phyloP scores from a whole-genome alignment of 2,329 filamentous ascomycete species.

The Colletotrichum melonis region DNA sequence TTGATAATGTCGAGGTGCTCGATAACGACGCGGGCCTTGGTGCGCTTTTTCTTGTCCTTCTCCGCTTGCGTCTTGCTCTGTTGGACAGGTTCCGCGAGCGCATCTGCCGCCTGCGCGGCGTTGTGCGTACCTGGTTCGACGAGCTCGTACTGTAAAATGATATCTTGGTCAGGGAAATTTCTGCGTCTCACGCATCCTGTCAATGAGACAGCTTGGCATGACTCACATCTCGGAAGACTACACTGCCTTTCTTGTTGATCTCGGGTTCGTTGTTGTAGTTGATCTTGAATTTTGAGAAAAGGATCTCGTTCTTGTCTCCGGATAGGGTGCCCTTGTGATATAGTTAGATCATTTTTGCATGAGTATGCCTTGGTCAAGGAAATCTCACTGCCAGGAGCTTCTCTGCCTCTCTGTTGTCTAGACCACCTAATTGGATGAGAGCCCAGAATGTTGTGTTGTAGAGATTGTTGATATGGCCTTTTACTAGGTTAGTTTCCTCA shows the following conservation, averaged over 20 bases:
- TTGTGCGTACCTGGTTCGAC: constrained; percentile 68
- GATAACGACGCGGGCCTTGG: constrained; percentile 83
- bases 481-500: constrained; percentile 29
- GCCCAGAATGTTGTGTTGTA: constrained; percentile 99
- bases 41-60: constrained; percentile 82
- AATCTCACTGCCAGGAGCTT: constrained; percentile 75
- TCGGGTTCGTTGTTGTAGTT: constrained; percentile 98
- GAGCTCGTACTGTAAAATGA: constrained; percentile 67
- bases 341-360: neutral
- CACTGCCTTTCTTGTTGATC: constrained; percentile 93
- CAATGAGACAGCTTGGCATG: constrained; percentile 57
- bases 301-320: constrained; percentile 93
- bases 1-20: constrained; percentile 95
- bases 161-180: neutral
- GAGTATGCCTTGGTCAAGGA: neutral
- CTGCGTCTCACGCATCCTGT: constrained; percentile 42
- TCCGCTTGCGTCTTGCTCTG: constrained; percentile 85
- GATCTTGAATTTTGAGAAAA: constrained; percentile 88
- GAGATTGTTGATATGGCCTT: constrained; percentile 96
- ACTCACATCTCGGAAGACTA: constrained; percentile 83
- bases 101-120: constrained; percentile 58
- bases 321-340: constrained; percentile 78
- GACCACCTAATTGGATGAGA: constrained; percentile 80
- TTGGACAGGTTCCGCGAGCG: constrained; percentile 62
- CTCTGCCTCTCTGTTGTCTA: constrained; percentile 84